phyloP scores from a whole-genome alignment of 106 monocot genomes.

The Dendrobium nobile region DNA sequence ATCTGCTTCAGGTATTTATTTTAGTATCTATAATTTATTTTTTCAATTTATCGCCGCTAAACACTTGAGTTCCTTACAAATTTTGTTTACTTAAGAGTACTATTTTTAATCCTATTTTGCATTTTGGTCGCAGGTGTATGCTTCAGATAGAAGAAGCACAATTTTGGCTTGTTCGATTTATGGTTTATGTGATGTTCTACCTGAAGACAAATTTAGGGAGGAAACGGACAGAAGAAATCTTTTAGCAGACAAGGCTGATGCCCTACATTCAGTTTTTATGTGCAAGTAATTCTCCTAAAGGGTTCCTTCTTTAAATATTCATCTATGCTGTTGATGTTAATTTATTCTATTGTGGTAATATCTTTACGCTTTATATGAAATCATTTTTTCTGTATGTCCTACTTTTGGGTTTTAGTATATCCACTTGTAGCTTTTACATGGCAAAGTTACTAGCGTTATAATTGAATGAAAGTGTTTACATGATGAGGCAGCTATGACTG shows the following conservation, averaged over 20 bases:
- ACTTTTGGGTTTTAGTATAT: too few species aligned
- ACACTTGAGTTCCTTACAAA: background rate
- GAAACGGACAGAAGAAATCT: constrained; percentile 22
- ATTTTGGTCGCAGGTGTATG: constrained; percentile 28
- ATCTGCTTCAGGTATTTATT: background rate
- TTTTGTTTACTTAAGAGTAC: background rate
- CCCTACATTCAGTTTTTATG: constrained; percentile 22
- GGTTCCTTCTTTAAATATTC: constrained; percentile 1
- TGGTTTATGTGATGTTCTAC: constrained; percentile 25
- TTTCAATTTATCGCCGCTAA: background rate
- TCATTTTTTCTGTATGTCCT: too few species aligned
- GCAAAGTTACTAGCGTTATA: too few species aligned
- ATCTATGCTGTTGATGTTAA: background rate
- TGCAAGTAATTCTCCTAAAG: constrained; percentile 18
- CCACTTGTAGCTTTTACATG: too few species aligned
- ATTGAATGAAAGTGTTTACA: too few species aligned
- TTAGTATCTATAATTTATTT: background rate
- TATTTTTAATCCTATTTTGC: background rate
- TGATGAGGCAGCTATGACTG: too few species aligned
- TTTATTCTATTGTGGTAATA: too few species aligned
- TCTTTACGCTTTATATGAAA: too few species aligned
- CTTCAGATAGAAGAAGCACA: constrained; percentile 25
- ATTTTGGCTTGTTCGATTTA: constrained; percentile 18
- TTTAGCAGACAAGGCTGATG: constrained; percentile 13
- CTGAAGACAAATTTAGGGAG: constrained; percentile 19